These are phyloP conservation scores for Pichia gijzeniarum DNA, from an alignment of 805 yeast species.

Conservation along the genomic window DNA sequence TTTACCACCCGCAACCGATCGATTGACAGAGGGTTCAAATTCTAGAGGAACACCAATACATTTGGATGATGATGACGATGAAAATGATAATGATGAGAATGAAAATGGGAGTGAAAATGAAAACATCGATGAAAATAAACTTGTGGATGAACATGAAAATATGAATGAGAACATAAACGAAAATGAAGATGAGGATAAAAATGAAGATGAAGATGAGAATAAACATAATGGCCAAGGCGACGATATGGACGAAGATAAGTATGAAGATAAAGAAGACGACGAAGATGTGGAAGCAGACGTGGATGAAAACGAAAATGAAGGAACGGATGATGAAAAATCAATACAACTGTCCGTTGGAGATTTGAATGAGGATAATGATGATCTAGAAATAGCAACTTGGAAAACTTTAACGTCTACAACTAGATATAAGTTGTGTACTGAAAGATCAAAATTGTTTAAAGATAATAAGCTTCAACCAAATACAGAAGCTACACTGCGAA, in stretches of 20 bases:
- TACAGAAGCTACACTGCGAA: slow-evolving; percentile 63
- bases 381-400: slow-evolving; percentile 79
- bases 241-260: slow-evolving; percentile 27
- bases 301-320: no score
- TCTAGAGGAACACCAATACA: not conserved
- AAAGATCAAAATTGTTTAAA: slow-evolving; percentile 61
- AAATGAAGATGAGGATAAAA: slow-evolving; percentile 10
- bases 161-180: slow-evolving; percentile 22
- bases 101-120: slow-evolving; percentile 10
- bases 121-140: slow-evolving; percentile 27
- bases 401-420: slow-evolving; percentile 72
- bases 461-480: slow-evolving; percentile 53
- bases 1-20: not conserved
- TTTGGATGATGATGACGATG: slow-evolving; percentile 3
- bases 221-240: slow-evolving; percentile 9
- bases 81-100: slow-evolving; percentile 24
- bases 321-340: slow-evolving; percentile 5
- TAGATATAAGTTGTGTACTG: slow-evolving; percentile 66
- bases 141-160: slow-evolving; percentile 16
- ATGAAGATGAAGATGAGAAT: slow-evolving; percentile 26
- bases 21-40: not conserved
- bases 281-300: no score
- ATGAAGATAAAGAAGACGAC: slow-evolving; percentile 6
- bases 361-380: slow-evolving; percentile 31
- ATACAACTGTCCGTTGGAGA: slow-evolving; percentile 12